Evolutionary conservation across 2,329 filamentous ascomycete species (phyloP).

Genomic region (Falciphora oryzae): DNA sequence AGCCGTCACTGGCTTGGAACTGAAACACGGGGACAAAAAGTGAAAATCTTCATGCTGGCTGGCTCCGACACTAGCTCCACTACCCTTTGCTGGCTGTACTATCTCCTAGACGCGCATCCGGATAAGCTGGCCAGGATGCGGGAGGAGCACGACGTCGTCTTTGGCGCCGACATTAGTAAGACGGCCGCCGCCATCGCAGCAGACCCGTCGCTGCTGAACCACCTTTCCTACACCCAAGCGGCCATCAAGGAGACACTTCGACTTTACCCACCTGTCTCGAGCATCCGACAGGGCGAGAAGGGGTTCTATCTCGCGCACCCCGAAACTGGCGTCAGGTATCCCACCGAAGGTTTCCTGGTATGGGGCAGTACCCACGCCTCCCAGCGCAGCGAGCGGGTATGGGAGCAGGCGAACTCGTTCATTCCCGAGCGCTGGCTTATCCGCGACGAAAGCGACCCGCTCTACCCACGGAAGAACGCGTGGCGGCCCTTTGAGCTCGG

Average conservation of each 20-base stretch:
- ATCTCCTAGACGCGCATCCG: slow-evolving; percentile 18
- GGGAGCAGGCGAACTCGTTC: slow-evolving; percentile 32
- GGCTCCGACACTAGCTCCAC: slow-evolving; percentile 18
- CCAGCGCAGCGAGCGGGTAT: slow-evolving; percentile 30
- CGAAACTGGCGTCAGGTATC: slow-evolving; percentile 34
- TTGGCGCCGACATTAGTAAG: slow-evolving; percentile 34
- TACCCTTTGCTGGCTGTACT: slow-evolving; percentile 13
- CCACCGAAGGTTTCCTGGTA: slow-evolving; percentile 31
- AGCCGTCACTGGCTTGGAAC: too few species aligned
- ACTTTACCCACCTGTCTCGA: slow-evolving; percentile 41
- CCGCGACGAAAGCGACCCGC: slow-evolving; percentile 22
- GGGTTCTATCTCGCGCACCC: slow-evolving; percentile 34
- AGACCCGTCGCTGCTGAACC: slow-evolving; percentile 40
- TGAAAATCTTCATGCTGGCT: slow-evolving; percentile 12
- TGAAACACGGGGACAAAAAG: too few species aligned
- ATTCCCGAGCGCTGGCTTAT: slow-evolving; percentile 37
- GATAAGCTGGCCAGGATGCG: slow-evolving; percentile 19
- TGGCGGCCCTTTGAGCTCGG: slow-evolving; percentile 50
- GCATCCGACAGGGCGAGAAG: slow-evolving; percentile 29
- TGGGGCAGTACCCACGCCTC: slow-evolving; percentile 18
- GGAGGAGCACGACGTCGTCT: slow-evolving; percentile 32
- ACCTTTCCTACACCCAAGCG: slow-evolving; percentile 44
- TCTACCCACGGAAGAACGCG: slow-evolving; percentile 31
- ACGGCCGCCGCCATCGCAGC: slow-evolving; percentile 32
- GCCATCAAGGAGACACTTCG: slow-evolving; percentile 49